Evolutionary conservation across 345 rosid species (phyloP), one percentile per base, ranked within the genome.

Genomic region (Odontarrhena argentea): DNA sequence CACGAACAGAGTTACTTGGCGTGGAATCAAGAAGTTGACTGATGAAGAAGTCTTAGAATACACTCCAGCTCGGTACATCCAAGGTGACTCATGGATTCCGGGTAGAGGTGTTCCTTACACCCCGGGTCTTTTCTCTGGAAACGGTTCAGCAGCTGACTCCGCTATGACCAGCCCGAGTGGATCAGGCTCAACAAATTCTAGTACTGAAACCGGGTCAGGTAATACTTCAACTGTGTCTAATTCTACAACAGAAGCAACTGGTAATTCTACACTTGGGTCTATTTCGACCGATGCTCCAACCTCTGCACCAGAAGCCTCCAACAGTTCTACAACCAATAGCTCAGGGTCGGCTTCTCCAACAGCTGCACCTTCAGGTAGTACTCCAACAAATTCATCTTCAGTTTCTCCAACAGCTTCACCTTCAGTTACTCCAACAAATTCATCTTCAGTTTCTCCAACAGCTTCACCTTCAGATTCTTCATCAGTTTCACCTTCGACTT

Each of bases 1-100:
- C 38, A 26, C 41, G 7, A 42, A 4, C 2, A 75, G 97, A 2
- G 98, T 80, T 12, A 75, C 65, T 49, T 92, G 98, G 98, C 51
- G 24, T 0, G 96, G 96, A 14, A 73, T 87, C 44, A 85, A 82
- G 85, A 77, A 11, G 9, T 70, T 89, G 42, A 61, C 66, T 2
- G 40, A 62, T 0, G 46, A 48, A 2, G 77, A 68, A 3, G 87
- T 85, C 0, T 7, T 45, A 4, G 40, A 48, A 7, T 87, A 67
- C 68, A 74, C 91, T 2, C 79, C 88, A 0, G 74, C 62, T 9
- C 65, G 52, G 22, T 82, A 83, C 67, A 49, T 86, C 8, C 48
- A 68, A 15, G 86, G 82, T 0, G 84, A 81, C 1, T 1, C 28
- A 3, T 89, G 96, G 98, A 77, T 92, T 37, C 78, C 60, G 11